Conservation (phyloP, 805 yeast species). For the Barnettozyma californica region DNA sequence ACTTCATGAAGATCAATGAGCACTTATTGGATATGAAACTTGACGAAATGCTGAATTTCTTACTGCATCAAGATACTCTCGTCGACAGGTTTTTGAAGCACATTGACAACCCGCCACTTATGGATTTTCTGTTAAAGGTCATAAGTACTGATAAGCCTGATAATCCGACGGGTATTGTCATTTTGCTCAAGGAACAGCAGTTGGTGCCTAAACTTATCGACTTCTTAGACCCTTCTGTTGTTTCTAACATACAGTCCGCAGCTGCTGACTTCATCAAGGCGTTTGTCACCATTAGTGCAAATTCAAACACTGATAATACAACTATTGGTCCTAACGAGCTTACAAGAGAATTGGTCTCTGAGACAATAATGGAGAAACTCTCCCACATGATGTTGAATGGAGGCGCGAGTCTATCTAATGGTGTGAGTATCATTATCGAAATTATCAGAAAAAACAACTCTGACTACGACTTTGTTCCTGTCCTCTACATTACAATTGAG, state of each 20-base stretch:
- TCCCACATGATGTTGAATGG: constrained; percentile 74
- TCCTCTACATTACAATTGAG: constrained; percentile 72
- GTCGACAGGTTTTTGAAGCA: constrained; percentile 80
- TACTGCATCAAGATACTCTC: constrained; percentile 60
- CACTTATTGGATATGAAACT: constrained; percentile 85
- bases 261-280: constrained; percentile 96
- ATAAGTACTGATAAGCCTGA: constrained; percentile 92
- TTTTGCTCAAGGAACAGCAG: constrained; percentile 63
- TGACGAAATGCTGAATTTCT: constrained; percentile 68
- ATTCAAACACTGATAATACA: constrained; percentile 81
- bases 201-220: constrained; percentile 69
- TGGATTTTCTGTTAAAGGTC: constrained; percentile 86
- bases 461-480: constrained; percentile 89
- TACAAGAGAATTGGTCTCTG: constrained; percentile 84
- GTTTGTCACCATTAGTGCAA: constrained; percentile 88
- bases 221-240: constrained; percentile 60
- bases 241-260: constrained; percentile 79
- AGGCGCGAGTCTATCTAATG: constrained; percentile 86
- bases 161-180: constrained; percentile 80
- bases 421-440: constrained; percentile 93
- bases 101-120: constrained; percentile 87
- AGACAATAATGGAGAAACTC: constrained; percentile 57
- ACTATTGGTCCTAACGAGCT: constrained; percentile 95
- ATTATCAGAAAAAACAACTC: constrained; percentile 92
- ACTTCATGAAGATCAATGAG: constrained; percentile 88